A percentile compares a stretch with the other conserved stretches of the same genome.
Conservation (phyloP, 2,329 filamentous ascomycete species). For the Pyrenophora tritici-repentis region DNA sequence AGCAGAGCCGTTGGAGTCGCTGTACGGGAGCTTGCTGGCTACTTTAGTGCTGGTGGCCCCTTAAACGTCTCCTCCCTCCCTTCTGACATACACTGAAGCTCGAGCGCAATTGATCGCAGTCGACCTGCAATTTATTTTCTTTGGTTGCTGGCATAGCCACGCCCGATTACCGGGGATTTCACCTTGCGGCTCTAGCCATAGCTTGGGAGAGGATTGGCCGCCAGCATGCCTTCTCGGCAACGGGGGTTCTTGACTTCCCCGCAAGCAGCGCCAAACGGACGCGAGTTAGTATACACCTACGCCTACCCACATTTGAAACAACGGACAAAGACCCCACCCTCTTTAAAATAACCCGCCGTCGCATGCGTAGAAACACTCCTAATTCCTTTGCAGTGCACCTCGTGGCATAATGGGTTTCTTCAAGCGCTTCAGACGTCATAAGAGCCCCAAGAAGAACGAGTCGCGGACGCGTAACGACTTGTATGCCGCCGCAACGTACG, state of each 20-base stretch:
- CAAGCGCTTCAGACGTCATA: constrained; percentile 54
- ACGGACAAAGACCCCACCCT: constrained; percentile 16
- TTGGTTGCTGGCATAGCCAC: not conserved
- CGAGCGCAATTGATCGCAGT: constrained; percentile 9
- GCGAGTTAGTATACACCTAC: constrained; percentile 29
- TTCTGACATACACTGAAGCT: constrained; percentile 11
- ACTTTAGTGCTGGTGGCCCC: constrained; percentile 15
- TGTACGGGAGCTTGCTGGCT: constrained; percentile 7
- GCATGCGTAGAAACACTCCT: constrained; percentile 21
- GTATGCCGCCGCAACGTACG: constrained; percentile 31
- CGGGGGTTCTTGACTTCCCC: constrained; percentile 29
- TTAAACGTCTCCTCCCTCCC: constrained; percentile 17
- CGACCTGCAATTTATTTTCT: constrained; percentile 14
- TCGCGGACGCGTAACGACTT: constrained; percentile 37
- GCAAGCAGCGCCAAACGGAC: constrained; percentile 27
- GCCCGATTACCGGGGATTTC: constrained; percentile 5
- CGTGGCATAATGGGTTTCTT: constrained; percentile 55
- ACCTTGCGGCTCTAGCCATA: constrained; percentile 7
- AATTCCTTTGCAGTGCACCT: constrained; percentile 26
- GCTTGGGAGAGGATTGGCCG: constrained; percentile 11
- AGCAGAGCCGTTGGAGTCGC: constrained; percentile 7
- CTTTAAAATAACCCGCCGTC: constrained; percentile 22
- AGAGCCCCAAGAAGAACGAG: constrained; percentile 49
- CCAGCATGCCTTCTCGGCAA: constrained; percentile 36
- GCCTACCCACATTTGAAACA: constrained; percentile 17